Evolutionary conservation across 2,329 filamentous ascomycete genomes (phyloP).

Genomic region (Colletotrichum musae): DNA sequence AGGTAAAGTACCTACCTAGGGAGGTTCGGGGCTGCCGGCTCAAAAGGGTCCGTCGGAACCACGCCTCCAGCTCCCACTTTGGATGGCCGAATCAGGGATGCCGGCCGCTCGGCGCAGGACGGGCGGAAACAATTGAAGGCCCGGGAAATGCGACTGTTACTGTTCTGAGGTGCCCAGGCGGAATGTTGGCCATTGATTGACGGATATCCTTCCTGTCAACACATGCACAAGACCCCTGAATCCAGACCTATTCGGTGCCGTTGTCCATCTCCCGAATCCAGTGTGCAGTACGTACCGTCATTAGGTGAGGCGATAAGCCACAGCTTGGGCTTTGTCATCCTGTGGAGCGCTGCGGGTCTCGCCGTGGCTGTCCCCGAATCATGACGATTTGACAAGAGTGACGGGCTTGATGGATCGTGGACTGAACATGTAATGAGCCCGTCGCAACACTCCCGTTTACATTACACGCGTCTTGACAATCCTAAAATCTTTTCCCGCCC

Average conservation of each 20-base stretch:
- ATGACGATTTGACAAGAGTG: conserved; percentile 35
- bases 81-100: too few relatives aligned
- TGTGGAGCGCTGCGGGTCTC: not conserved
- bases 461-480: conserved; percentile 30
- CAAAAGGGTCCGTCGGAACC: not conserved
- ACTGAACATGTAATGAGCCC: conserved; percentile 31
- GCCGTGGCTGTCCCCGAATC: conserved; percentile 29
- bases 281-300: not conserved
- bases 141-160: not conserved
- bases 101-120: not conserved
- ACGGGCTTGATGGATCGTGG: not conserved
- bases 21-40: not conserved
- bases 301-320: not conserved
- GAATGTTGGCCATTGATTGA: not conserved
- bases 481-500: conserved; percentile 19
- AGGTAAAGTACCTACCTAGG: not conserved
- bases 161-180: not conserved
- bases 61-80: not conserved
- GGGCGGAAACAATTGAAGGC: not conserved
- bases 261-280: too few relatives aligned
- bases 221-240: not conserved
- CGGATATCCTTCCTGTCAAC: conserved; percentile 1
- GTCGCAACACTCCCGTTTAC: conserved; percentile 28
- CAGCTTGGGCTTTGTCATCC: not conserved
- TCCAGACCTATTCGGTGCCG: too few relatives aligned